A percentile compares a stretch with the other conserved stretches of the same genome.
These are phyloP conservation scores for Cercophora samala DNA, from an alignment of 495 filamentous ascomycete genomes.

Conservation along the genomic window DNA sequence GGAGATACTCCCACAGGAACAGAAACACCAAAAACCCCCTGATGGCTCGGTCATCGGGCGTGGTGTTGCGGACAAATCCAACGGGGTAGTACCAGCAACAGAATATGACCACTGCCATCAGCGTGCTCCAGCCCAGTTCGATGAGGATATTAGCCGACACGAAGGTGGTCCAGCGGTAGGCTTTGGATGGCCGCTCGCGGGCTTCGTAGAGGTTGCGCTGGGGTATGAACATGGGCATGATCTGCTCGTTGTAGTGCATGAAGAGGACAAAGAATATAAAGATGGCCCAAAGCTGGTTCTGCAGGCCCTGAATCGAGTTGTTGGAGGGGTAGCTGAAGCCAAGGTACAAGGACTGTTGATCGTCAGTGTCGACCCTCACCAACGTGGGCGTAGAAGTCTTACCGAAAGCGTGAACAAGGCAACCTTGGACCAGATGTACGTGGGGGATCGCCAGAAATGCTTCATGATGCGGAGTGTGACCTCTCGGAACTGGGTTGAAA, in stretches of 20 bases:
- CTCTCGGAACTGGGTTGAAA: conserved; percentile 18
- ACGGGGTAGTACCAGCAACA: conserved; percentile 55
- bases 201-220: conserved; percentile 64
- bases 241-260: conserved; percentile 44
- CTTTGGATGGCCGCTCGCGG: conserved; percentile 66
- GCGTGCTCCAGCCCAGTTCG: conserved; percentile 53
- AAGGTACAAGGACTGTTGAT: conserved; percentile 37
- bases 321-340: conserved; percentile 51
- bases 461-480: conserved; percentile 52
- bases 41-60: conserved; percentile 35
- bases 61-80: conserved; percentile 43
- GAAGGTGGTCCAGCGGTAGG: conserved; percentile 63
- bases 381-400: too few relatives aligned
- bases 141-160: conserved; percentile 27
- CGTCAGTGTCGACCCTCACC: conserved; percentile 7
- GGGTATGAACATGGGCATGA: conserved; percentile 64
- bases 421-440: conserved; percentile 60
- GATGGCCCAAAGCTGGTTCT: conserved; percentile 67
- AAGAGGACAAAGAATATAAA: conserved; percentile 54
- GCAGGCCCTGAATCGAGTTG: conserved; percentile 61
- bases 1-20: conserved; percentile 42
- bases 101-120: conserved; percentile 54
- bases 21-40: conserved; percentile 28
- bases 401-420: conserved; percentile 31
- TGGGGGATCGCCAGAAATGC: conserved; percentile 66